Base-by-base conservation (phyloP, 2,329 filamentous ascomycete genomes). In the Colletotrichum tanaceti region DNA sequence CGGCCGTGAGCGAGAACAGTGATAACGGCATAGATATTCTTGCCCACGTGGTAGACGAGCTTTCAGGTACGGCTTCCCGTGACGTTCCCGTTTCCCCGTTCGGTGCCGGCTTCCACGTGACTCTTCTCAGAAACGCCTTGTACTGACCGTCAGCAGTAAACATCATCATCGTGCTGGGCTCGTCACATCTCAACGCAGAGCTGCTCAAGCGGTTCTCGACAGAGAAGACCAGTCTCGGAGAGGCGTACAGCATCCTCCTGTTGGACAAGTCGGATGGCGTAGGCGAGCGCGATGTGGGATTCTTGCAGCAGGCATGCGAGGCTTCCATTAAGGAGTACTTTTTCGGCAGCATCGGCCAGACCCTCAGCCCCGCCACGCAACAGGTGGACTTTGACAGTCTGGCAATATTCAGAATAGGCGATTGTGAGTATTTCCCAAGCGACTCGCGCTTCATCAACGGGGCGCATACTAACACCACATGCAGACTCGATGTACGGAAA, bases 251-350 rank as follows among this genome's bases (percentile, higher is more conserved):
- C 5, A 87, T 98, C 2, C 84, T 98, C 57, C 89, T 90, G 65
- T 84, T 99, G 14, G 89, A 94, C 70, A 94, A 93, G 76, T 97
- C 94, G 0, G 92, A 93, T 43, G 96, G 96, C 28, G 94, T 93
- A 44, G 92, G 93, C 1, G 89, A 93, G 74, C 87, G 93, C 55
- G 91, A 94, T 71, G 87, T 90, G 44, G 77, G 81, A 0, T 97
- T 93, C 77, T 89, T 94, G 84, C 91, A 93, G 74, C 85, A 89
- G 18, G 81, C 88, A 5, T 87, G 92, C 52, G 92, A 97, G 74
- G 88, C 91, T 0, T 87, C 92, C 58, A 94, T 98, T 60, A 91
- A 92, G 72, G 91, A 94, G 73, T 99, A 99, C 79, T 99, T 99
- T 82, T 99, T 98, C 77, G 96, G 96, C 11, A 91, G 92, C 71